Base-by-base conservation (phyloP, 1,139 yeast species). In the Eremothecium coryli region DNA sequence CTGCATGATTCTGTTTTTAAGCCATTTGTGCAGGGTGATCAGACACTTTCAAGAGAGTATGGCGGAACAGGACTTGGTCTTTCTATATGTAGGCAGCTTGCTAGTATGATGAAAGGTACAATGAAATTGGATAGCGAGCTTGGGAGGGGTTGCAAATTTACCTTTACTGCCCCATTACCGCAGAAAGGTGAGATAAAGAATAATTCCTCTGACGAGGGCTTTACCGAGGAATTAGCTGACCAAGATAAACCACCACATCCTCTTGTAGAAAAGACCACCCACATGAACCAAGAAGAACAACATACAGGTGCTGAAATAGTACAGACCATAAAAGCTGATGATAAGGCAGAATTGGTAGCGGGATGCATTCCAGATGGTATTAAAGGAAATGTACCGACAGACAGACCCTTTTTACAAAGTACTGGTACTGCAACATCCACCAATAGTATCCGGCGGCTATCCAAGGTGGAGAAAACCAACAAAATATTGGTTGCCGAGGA, bases 41-140 rank as follows among this genome's bases (percentile, higher is more conserved):
- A 88, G 58, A 86, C 96, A 0, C 67, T 88, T 24, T 81, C 94
- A 3, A 68, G 95, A 55, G 82, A 88, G 36, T 82, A 82, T 54
- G 95, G 96, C 38, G 98, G 98, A 46, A 86, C 96, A 0, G 98
- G 98, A 6, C 66, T 90, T 36, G 98, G 98, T 2, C 68, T 90
- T 32, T 84, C 95, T 0, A 88, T 90, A 54, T 88, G 96, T 58
- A 71, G 88, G 40, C 96, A 90, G 59, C 68, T 90, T 42, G 93
- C 95, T 1, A 73, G 71, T 23, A 77, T 88, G 76, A 84, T 88
- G 88, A 73, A 79, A 38, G 95, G 95, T 39, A 78, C 84, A 0
- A 71, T 90, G 61, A 68, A 74, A 0, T 60, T 88, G 33, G 69
- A 74, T 37, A 80, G 93, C 1, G 65, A 70, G 9, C 67, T 77